Base-by-base conservation (phyloP, 202 grass and related monocot species). In the Schoenoplectus tabernaemontani region DNA sequence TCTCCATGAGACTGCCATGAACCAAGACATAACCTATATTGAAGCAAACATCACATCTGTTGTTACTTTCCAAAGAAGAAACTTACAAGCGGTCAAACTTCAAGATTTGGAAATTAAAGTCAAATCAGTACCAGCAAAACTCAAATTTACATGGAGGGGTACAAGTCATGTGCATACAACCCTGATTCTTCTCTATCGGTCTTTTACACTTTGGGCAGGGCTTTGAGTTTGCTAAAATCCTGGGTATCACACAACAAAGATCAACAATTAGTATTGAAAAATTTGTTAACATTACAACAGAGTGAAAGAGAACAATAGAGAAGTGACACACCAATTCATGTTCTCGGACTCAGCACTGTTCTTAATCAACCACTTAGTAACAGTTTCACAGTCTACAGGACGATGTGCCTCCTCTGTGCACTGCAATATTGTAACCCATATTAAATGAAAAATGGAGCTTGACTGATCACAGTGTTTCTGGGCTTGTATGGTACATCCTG, bases 301-400 rank as follows among this genome's bases (percentile, higher is more conserved):
- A 22, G n/a, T 57, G 24, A 57, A 69, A 42, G 80, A 37, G 19
- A 82, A 59, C 43, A 82, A 72, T 57, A 73, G 16, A 81, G 24
- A 9, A 73, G 60, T 30, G 57, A 87, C 87, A 57, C 82, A 98
- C 96, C 96, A 98, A 64, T 95, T 98, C 96, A 98, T 95, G 80
- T 98, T 98, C 85, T 98, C 96, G 74, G 96, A 98, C 79, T 98
- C 96, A 3, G 90, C 89, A n/a, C 92, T 96, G 62, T 99, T 99
- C 73, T 99, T 96, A 69, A 93, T 68, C 76, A 95, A 83, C 96
- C 96, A 99, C 74, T 87, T 95, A 26, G 84, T 81, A 75, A 96
- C 91, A 57, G 92, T 99, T 48, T 59, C 83, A 12, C 96, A 98
- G 59, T 92, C 87, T 12, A 98, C 90, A 20, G 96, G 96, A 65